Percentiles rank a stretch among this genome's conserved stretches.
Conservation (phyloP, 2,329 filamentous ascomycete species). For the Helotiales sp. region DNA sequence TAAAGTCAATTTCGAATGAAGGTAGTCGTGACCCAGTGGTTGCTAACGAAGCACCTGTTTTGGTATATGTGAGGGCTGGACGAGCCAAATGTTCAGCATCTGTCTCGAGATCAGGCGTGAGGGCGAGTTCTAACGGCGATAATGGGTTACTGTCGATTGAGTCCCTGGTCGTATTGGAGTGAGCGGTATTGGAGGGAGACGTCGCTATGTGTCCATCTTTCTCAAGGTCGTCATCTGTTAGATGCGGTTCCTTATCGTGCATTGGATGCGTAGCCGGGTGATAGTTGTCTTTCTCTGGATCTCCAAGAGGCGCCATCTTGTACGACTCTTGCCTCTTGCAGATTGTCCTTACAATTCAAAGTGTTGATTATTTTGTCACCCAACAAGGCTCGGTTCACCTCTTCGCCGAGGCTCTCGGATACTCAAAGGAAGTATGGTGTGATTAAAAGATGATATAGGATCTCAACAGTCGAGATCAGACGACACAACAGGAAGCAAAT, state of each 20-base stretch:
- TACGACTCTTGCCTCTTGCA: not conserved
- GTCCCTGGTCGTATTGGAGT: slow-evolving; percentile 22
- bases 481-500: not conserved
- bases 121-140: slow-evolving; percentile 40
- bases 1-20: slow-evolving; percentile 74
- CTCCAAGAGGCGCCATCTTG: slow-evolving; percentile 18
- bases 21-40: slow-evolving; percentile 48
- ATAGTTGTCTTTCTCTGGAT: slow-evolving; percentile 22
- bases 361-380: not conserved
- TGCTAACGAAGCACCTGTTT: slow-evolving; percentile 44
- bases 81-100: slow-evolving; percentile 41
- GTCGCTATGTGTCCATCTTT: slow-evolving; percentile 20
- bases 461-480: not conserved
- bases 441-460: not conserved
- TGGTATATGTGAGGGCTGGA: slow-evolving; percentile 37
- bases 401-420: slow-evolving; percentile 5
- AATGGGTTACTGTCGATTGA: slow-evolving; percentile 33
- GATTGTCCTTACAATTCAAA: too few relatives aligned
- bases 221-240: slow-evolving; percentile 16
- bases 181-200: slow-evolving; percentile 19
- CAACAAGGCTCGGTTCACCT: not conserved
- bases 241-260: not conserved
- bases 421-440: not conserved
- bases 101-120: slow-evolving; percentile 40
- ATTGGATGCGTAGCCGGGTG: slow-evolving; percentile 1